Conservation (phyloP, 1,284 basidiomycete genomes). For the Ganoderma multipileum region DNA sequence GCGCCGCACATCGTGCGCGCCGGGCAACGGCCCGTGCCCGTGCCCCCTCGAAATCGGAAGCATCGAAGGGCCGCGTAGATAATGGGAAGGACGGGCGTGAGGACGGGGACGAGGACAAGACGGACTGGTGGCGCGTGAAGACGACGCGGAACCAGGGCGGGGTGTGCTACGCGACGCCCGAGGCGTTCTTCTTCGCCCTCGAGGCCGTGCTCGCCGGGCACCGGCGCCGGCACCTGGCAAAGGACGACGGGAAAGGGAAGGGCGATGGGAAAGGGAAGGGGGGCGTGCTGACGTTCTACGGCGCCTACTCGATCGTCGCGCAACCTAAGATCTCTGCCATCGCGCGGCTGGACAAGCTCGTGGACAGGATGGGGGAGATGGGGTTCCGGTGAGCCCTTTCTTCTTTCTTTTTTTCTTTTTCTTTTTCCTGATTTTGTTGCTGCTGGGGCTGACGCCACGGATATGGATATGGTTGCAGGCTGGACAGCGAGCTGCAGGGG, state of each 20-base stretch:
- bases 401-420: not conserved
- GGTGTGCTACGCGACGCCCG: slow-evolving; percentile 19
- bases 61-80: too few relatives aligned
- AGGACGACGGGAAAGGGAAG: not conserved
- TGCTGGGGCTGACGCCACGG: not conserved
- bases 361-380: slow-evolving; percentile 9
- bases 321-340: slow-evolving; percentile 17
- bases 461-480: not conserved
- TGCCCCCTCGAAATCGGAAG: too few relatives aligned
- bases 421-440: too few relatives aligned
- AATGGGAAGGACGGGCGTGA: not conserved
- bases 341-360: slow-evolving; percentile 13
- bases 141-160: slow-evolving; percentile 12
- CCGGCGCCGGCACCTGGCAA: not conserved
- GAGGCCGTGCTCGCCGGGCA: not conserved
- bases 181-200: slow-evolving; percentile 20
- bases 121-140: slow-evolving; percentile 9
- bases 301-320: slow-evolving; percentile 25
- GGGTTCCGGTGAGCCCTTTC: slow-evolving; percentile 18
- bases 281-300: slow-evolving; percentile 19
- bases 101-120: slow-evolving; percentile 1
- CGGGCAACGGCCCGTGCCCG: not conserved
- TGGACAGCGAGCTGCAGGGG: slow-evolving; percentile 3
- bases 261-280: not conserved
- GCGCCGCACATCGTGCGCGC: not conserved